These are phyloP conservation scores for Sporothrix humicola DNA, from an alignment of 2,329 filamentous ascomycete genomes.

Conservation along the genomic window DNA sequence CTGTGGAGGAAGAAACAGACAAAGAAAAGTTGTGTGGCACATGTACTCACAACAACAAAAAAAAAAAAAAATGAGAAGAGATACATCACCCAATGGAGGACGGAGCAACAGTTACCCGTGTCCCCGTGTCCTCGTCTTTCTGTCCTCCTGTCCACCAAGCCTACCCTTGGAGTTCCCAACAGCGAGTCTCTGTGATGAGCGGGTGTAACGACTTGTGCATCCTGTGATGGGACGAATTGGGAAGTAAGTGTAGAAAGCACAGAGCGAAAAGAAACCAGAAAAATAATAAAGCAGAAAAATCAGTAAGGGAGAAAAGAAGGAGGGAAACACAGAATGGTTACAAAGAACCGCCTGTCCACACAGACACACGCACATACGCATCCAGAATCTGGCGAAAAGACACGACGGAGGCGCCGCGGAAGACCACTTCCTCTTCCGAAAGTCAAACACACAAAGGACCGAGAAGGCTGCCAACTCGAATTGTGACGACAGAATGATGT, in stretches of 20 bases:
- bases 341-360: neutral
- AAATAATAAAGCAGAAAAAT: too few relatives aligned
- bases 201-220: conserved; percentile 23
- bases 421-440: neutral
- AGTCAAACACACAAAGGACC: neutral
- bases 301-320: neutral
- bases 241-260: neutral
- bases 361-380: neutral
- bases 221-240: conserved; percentile 26
- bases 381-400: neutral
- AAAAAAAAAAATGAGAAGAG: neutral
- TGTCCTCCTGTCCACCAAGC: too few relatives aligned
- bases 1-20: too few relatives aligned
- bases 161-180: conserved; percentile 18
- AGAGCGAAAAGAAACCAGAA: too few relatives aligned
- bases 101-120: neutral
- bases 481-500: neutral
- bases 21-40: too few relatives aligned
- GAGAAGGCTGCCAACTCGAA: neutral
- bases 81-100: neutral
- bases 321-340: neutral
- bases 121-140: neutral
- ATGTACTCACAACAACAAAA: too few relatives aligned
- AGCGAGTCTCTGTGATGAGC: conserved; percentile 23
- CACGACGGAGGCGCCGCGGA: conserved; percentile 11